A percentile compares a stretch with the other conserved stretches of the same genome.
Evolutionary conservation across 257 asterid species (phyloP).

Genomic region (Linaria vulgaris): DNA sequence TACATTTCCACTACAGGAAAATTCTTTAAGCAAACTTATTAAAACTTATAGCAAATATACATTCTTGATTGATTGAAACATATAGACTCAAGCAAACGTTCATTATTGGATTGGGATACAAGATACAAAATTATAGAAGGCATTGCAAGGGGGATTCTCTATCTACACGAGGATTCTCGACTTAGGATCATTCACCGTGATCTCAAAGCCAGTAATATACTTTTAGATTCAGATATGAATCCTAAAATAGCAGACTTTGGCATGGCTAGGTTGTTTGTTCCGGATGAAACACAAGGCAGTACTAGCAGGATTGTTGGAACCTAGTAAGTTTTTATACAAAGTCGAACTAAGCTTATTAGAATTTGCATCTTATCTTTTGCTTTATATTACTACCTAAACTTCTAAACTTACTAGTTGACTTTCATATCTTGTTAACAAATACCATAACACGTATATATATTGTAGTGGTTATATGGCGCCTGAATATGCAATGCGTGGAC

Average conservation of each 20-base stretch:
- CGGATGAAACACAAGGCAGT: slow-evolving; percentile 5
- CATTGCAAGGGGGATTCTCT: slow-evolving; percentile 7
- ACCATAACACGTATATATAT: too few relatives aligned
- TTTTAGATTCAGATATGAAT: not conserved
- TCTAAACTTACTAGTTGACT: too few relatives aligned
- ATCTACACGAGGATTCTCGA: slow-evolving; percentile 20
- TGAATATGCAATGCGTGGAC: slow-evolving; percentile 26
- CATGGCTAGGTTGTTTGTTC: slow-evolving; percentile 11
- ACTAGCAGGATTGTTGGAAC: slow-evolving; percentile 12
- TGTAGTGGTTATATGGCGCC: slow-evolving; percentile 38
- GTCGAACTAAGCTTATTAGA: too few relatives aligned
- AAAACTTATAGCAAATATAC: not conserved
- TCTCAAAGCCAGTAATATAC: slow-evolving; percentile 14
- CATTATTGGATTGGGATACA: slow-evolving; percentile 18
- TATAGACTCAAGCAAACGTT: slow-evolving; percentile 21
- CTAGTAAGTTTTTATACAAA: not conserved
- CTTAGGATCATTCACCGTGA: slow-evolving; percentile 16
- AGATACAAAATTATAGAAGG: not conserved
- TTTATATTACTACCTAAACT: too few relatives aligned
- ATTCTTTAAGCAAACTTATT: not conserved
- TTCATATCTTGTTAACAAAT: not conserved
- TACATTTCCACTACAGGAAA: not conserved
- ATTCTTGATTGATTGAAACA: not conserved
- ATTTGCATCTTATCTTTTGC: too few relatives aligned
- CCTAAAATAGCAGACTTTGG: slow-evolving; percentile 18